Conservation (phyloP, 306 rosid genomes). For the Lablab purpureus region DNA sequence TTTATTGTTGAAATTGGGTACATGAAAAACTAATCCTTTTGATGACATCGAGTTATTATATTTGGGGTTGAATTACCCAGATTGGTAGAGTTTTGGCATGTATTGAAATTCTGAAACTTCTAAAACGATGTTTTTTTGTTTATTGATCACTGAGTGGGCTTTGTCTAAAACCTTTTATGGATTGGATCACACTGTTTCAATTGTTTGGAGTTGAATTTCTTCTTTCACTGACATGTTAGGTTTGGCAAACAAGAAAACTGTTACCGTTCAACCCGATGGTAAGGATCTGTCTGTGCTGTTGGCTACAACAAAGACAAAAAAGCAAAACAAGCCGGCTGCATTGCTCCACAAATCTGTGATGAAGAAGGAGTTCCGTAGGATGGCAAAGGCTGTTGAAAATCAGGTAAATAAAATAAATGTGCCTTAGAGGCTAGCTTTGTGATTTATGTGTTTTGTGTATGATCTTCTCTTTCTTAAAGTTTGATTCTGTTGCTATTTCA, state of each 20-base stretch:
- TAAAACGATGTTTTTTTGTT: neutral
- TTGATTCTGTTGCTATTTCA: neutral
- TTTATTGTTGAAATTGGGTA: neutral
- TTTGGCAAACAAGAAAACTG: slow-evolving; percentile 97
- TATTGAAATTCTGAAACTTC: neutral
- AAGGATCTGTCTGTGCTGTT: slow-evolving; percentile 81
- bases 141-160: neutral
- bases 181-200: neutral
- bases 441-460: neutral
- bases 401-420: slow-evolving; percentile 59
- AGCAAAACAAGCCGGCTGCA: slow-evolving; percentile 87
- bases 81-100: neutral
- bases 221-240: slow-evolving; percentile 52
- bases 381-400: slow-evolving; percentile 79
- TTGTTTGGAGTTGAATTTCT: neutral
- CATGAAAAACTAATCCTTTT: neutral
- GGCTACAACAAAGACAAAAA: slow-evolving; percentile 90
- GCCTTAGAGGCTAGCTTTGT: neutral
- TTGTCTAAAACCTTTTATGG: neutral
- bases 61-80: neutral
- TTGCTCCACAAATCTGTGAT: slow-evolving; percentile 82
- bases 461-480: neutral
- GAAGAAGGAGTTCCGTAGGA: slow-evolving; percentile 88
- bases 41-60: neutral
- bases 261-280: slow-evolving; percentile 74